Conservation (phyloP, 495 filamentous ascomycete species). For the Aspergillus avenaceus region DNA sequence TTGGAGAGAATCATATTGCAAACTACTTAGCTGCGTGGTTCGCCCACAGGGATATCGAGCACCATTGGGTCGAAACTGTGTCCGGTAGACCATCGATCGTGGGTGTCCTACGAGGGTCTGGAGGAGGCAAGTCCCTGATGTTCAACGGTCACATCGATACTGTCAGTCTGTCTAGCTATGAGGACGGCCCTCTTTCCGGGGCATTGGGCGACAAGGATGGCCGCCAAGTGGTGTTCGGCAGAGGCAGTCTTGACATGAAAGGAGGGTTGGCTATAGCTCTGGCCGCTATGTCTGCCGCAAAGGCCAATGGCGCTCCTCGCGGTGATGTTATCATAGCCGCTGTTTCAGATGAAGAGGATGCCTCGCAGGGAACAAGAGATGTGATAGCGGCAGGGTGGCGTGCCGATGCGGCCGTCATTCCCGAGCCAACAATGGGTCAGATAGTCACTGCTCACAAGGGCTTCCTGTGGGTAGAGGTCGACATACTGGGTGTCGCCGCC, state of each 20-base stretch:
- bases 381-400: conserved; percentile 44
- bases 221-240: conserved; percentile 33
- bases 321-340: conserved; percentile 46
- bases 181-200: conserved; percentile 37
- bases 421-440: conserved; percentile 33
- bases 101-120: conserved; percentile 37
- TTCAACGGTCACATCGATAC: conserved; percentile 50
- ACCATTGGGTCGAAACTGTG: conserved; percentile 37
- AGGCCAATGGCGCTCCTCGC: conserved; percentile 18
- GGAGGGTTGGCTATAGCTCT: conserved; percentile 40
- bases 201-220: conserved; percentile 26
- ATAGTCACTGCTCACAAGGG: conserved; percentile 44
- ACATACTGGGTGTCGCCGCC: conserved; percentile 40
- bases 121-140: conserved; percentile 43
- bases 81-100: conserved; percentile 43
- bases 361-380: conserved; percentile 40
- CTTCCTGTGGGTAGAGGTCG: conserved; percentile 44
- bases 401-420: conserved; percentile 41
- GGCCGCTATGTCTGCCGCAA: conserved; percentile 27
- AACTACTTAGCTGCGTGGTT: conserved; percentile 41
- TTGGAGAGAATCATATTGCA: conserved; percentile 38
- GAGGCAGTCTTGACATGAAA: conserved; percentile 47
- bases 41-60: conserved; percentile 42
- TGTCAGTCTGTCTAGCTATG: conserved; percentile 40
- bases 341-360: conserved; percentile 47